Evolutionary conservation across 2,329 filamentous ascomycete species (phyloP), one percentile per base, ranked within the genome.

Genomic region (Epichloe brachyelytri): DNA sequence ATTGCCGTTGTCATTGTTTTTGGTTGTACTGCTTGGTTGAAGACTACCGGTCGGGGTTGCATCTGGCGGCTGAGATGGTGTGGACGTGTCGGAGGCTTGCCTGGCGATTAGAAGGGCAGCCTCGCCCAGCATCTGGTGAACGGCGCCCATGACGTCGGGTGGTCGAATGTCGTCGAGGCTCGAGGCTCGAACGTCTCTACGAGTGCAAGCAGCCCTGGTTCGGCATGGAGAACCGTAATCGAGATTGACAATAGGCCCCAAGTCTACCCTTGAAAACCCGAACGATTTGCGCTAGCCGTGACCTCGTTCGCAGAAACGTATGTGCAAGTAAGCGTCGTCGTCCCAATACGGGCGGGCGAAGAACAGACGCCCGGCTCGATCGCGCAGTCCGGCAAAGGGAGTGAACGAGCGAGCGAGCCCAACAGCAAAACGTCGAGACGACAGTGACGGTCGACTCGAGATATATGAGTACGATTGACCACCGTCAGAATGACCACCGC

Each of bases 101-200:
- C 68, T 63, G 48, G 63, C 68, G 50, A 70, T 63, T 26, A 70
- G 56, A 46, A 66, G 57, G 39, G 62, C 65, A 50, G 65, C 66
- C 50, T 67, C 63, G 54, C 63, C 62, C 50, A 71, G 53, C 43
- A 65, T 60, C 50, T 68, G 61, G 48, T 71, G 60, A 51, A 71
- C 48, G 53, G 63, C 59, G 40, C 63, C 62, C 69, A 72, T 72
- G 49, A 52, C 58, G 55, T 43, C 22, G 33, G 37, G 26, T 2
- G 30, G 12, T 38, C 39, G 41, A 40, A 17, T 33, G 50, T 44
- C 17, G 20, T n/a, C 15, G 34, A 49, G 8, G 40, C 17, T 26
- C 40, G 11, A 39, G 20, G 34, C 43, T 41, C 46, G 38, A 43
- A 41, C 15, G 37, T 43, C 26, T 12, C 33, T 7, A 46, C 37